phyloP scores from a whole-genome alignment of 257 asterid species.

The Nicotiana obtusifolia region DNA sequence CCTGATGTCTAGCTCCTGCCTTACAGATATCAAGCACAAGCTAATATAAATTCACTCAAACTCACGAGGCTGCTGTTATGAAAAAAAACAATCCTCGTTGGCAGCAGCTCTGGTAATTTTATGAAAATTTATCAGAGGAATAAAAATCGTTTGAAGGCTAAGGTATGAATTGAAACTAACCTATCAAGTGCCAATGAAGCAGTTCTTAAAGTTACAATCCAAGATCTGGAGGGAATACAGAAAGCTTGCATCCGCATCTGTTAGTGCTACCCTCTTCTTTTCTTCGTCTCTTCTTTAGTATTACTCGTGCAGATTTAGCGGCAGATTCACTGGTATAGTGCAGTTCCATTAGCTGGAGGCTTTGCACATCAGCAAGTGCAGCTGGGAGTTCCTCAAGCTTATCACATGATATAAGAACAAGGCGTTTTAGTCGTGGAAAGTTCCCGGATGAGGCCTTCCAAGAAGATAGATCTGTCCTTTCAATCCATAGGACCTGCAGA shows the following conservation, averaged over 20 bases:
- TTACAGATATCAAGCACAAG: no score
- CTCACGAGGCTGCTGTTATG: no score
- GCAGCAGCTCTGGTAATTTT: not conserved
- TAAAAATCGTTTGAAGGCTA: not conserved
- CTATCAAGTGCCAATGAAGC: not conserved
- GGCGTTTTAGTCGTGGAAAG: slow-evolving; percentile 24
- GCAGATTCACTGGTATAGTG: slow-evolving; percentile 14
- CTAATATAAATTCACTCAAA: no score
- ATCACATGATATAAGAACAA: slow-evolving; percentile 18
- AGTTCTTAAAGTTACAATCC: not conserved
- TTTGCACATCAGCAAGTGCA: slow-evolving; percentile 20
- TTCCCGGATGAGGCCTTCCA: slow-evolving; percentile 25
- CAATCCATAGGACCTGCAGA: slow-evolving; percentile 24
- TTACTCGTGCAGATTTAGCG: slow-evolving; percentile 25
- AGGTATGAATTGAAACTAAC: not conserved
- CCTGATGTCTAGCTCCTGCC: no score
- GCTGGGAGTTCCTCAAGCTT: slow-evolving; percentile 22
- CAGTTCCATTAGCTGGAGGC: slow-evolving; percentile 19
- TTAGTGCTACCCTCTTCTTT: not conserved
- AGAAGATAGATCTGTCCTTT: slow-evolving; percentile 6
- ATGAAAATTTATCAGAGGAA: no score
- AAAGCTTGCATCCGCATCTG: slow-evolving; percentile 9
- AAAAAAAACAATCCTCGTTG: not conserved
- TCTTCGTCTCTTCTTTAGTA: slow-evolving; percentile 10
- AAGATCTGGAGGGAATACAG: slow-evolving; percentile 19